Conservation (phyloP, 495 filamentous ascomycete species). For the Chaetomidium leptoderma region DNA sequence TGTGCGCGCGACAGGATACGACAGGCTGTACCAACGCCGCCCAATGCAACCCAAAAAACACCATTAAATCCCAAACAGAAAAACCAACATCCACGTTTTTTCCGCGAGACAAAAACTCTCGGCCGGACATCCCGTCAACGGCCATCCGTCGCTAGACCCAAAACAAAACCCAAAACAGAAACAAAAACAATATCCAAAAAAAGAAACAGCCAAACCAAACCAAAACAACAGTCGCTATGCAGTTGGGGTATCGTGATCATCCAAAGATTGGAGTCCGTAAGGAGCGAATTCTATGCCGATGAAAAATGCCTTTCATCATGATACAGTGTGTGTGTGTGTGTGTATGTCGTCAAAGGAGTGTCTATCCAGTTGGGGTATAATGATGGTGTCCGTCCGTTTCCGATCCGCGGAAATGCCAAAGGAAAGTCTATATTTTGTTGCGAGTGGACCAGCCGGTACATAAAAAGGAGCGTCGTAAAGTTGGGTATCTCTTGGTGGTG, state of each 20-base stretch:
- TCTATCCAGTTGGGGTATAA: constrained; percentile 31
- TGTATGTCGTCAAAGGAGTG: constrained; percentile 13
- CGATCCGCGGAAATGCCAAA: constrained; percentile 33
- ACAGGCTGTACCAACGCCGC: constrained; percentile 14
- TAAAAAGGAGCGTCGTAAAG: constrained; percentile 45
- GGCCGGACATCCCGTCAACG: constrained; percentile 7
- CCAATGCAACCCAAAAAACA: constrained; percentile 19
- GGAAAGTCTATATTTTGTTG: constrained; percentile 42
- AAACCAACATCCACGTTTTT: constrained; percentile 8
- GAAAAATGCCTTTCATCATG: constrained; percentile 22
- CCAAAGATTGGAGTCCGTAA: constrained; percentile 26
- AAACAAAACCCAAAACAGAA: constrained; percentile 2
- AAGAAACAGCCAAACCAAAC: constrained; percentile 18
- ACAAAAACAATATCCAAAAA: not conserved
- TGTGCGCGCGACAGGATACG: not conserved
- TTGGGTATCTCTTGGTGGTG: constrained; percentile 35
- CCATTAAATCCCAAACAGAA: constrained; percentile 1
- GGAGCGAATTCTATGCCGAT: constrained; percentile 36
- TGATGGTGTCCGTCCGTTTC: constrained; percentile 15
- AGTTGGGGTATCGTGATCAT: constrained; percentile 46
- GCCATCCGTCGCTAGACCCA: not conserved
- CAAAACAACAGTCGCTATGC: constrained; percentile 51
- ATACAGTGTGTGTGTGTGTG: constrained; percentile 8
- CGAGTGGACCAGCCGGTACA: constrained; percentile 36
- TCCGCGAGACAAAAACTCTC: not conserved